phyloP scores from a whole-genome alignment of 2,329 filamentous ascomycete genomes.

The Diaporthe destruens region DNA sequence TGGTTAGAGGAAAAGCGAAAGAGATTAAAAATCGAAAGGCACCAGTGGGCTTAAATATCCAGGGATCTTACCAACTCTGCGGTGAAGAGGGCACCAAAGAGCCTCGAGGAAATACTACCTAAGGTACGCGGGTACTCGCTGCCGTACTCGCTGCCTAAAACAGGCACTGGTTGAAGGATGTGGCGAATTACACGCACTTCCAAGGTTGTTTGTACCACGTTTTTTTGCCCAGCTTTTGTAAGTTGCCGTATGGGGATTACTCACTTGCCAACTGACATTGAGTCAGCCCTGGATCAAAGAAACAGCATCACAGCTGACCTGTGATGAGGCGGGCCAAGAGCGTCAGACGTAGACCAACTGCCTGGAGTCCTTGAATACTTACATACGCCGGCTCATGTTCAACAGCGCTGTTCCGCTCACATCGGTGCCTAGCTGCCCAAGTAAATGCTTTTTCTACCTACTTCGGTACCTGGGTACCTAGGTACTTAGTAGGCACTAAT shows the following conservation, averaged over 20 bases:
- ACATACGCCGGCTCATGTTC: neutral
- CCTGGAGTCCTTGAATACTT: neutral
- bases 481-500: too few relatives aligned
- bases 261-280: neutral
- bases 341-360: neutral
- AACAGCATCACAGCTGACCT: neutral
- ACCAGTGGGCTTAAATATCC: neutral
- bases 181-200: conserved; percentile 3
- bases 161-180: neutral
- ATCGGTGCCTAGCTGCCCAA: neutral
- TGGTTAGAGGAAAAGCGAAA: neutral
- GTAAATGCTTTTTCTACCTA: neutral
- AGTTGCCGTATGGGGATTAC: neutral
- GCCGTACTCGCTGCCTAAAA: conserved; percentile 15
- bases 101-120: neutral
- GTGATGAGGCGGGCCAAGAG: neutral
- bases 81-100: neutral
- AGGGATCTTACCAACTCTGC: neutral
- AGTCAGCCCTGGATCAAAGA: conserved; percentile 18
- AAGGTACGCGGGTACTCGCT: neutral
- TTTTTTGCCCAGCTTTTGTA: neutral
- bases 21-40: neutral
- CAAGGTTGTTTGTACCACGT: too few relatives aligned
- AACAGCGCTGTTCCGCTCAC: neutral
- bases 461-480: too few relatives aligned